Percentiles rank a stretch among this genome's conserved stretches.
Evolutionary conservation across 2,329 filamentous ascomycete species (phyloP).

Genomic region (Tolypocladium endophyticum): DNA sequence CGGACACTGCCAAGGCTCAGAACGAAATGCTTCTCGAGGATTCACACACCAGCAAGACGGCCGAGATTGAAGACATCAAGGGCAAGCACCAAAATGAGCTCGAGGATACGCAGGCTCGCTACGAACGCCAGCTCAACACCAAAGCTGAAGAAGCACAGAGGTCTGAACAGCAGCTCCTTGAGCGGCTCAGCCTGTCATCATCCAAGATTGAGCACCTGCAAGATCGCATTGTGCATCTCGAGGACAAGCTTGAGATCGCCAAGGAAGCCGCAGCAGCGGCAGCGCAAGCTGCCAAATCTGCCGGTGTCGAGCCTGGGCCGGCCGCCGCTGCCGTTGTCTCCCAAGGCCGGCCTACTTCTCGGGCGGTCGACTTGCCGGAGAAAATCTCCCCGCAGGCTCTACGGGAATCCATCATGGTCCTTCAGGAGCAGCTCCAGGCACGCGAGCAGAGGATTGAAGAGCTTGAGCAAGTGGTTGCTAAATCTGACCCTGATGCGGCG

Average conservation of each 20-base stretch:
- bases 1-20: conserved; percentile 69
- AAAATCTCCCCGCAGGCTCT: conserved; percentile 92
- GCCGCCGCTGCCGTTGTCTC: conserved; percentile 10
- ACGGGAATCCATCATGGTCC: conserved; percentile 87
- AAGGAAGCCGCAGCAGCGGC: conserved; percentile 80
- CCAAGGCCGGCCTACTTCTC: conserved; percentile 12
- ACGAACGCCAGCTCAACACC: conserved; percentile 63
- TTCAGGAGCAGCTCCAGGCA: conserved; percentile 93
- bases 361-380: conserved; percentile 51
- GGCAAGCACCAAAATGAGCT: conserved; percentile 57
- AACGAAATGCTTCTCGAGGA: conserved; percentile 81
- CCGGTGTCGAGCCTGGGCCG: conserved; percentile 28
- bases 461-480: conserved; percentile 61
- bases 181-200: conserved; percentile 71
- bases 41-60: conserved; percentile 57
- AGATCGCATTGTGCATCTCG: conserved; percentile 73
- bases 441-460: conserved; percentile 84
- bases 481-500: conserved; percentile 65
- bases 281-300: conserved; percentile 59
- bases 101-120: conserved; percentile 65
- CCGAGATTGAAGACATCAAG: conserved; percentile 37
- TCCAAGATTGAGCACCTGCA: conserved; percentile 79
- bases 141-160: conserved; percentile 73
- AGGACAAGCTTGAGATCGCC: conserved; percentile 84
- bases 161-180: conserved; percentile 66